These are phyloP conservation scores for Ustanciosporium gigantosporum DNA, from an alignment of 1,284 basidiomycete genomes.

Conservation along the genomic window DNA sequence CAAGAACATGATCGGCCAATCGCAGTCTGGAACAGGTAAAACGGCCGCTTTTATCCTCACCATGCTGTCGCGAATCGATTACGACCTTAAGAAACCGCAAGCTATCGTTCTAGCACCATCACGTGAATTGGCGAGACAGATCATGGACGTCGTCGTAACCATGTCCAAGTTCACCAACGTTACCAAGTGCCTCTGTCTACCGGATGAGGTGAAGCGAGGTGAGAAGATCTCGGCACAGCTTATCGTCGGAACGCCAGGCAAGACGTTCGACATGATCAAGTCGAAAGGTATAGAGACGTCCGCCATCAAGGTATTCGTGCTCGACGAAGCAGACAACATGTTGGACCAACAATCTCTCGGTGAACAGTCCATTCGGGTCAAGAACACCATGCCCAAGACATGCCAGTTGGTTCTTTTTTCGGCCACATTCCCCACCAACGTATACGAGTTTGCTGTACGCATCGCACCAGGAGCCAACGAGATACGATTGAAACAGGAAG, in stretches of 20 bases:
- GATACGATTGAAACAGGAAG: constrained; percentile 92
- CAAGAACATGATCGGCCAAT: constrained; percentile 98
- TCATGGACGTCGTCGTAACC: constrained; percentile 87
- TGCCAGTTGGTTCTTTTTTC: constrained; percentile 95
- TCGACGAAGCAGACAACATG: constrained; percentile 99
- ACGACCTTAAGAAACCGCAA: constrained; percentile 78
- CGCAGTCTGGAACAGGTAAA: constrained; percentile 98
- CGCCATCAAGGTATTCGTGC: constrained; percentile 87
- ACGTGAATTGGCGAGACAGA: constrained; percentile 94
- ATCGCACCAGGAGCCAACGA: constrained; percentile 95
- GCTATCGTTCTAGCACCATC: constrained; percentile 69
- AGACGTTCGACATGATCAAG: constrained; percentile 78
- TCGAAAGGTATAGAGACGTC: constrained; percentile 67
- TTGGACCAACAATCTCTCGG: constrained; percentile 91
- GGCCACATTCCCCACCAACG: constrained; percentile 93
- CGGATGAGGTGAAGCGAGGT: constrained; percentile 71
- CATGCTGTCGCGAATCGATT: constrained; percentile 94
- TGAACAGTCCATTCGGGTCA: constrained; percentile 93
- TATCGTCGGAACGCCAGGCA: constrained; percentile 94
- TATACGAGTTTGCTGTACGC: constrained; percentile 83
- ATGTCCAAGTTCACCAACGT: constrained; percentile 96
- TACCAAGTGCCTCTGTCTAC: constrained; percentile 92
- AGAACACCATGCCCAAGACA: constrained; percentile 72
- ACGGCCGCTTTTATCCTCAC: constrained; percentile 97
- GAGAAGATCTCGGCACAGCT: constrained; percentile 83